Evolutionary conservation across 2,329 filamentous ascomycete species (phyloP).

Genomic region (Beauveria sp.): DNA sequence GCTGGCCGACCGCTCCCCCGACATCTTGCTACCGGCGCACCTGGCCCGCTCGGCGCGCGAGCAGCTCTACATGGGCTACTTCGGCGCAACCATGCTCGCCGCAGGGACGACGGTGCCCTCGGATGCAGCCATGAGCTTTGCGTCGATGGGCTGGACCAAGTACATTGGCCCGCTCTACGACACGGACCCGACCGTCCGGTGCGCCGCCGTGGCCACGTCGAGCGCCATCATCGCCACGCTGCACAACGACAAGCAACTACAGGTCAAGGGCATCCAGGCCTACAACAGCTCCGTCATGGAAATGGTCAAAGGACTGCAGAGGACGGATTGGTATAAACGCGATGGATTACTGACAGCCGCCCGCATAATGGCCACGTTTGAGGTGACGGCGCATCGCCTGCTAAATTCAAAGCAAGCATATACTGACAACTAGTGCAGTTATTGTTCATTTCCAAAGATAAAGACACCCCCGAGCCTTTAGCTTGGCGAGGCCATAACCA

Average conservation of each 20-base stretch:
- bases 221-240: slow-evolving; percentile 15
- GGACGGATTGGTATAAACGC: slow-evolving; percentile 12
- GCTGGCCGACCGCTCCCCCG: background rate
- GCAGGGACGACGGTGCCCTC: slow-evolving; percentile 12
- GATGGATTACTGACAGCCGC: slow-evolving; percentile 13
- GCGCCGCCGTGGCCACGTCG: slow-evolving; percentile 17
- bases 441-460: slow-evolving; percentile 14
- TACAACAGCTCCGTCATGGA: slow-evolving; percentile 16
- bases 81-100: slow-evolving; percentile 12
- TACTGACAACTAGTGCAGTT: slow-evolving; percentile 4
- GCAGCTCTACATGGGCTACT: slow-evolving; percentile 14
- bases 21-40: slow-evolving; percentile 5
- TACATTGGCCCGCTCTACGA: slow-evolving; percentile 15
- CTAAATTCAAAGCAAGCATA: background rate
- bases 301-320: slow-evolving; percentile 12
- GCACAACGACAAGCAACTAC: slow-evolving; percentile 15
- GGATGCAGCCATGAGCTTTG: slow-evolving; percentile 8
- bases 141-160: slow-evolving; percentile 17
- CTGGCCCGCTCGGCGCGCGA: slow-evolving; percentile 14
- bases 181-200: slow-evolving; percentile 14
- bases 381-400: slow-evolving; percentile 6
- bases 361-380: slow-evolving; percentile 17
- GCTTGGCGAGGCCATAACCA: slow-evolving; percentile 15
- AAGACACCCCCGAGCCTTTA: slow-evolving; percentile 9
- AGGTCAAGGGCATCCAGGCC: slow-evolving; percentile 17